phyloP scores from a whole-genome alignment of 352 stramenopile species.

The Thalassiosira mediterranea region DNA sequence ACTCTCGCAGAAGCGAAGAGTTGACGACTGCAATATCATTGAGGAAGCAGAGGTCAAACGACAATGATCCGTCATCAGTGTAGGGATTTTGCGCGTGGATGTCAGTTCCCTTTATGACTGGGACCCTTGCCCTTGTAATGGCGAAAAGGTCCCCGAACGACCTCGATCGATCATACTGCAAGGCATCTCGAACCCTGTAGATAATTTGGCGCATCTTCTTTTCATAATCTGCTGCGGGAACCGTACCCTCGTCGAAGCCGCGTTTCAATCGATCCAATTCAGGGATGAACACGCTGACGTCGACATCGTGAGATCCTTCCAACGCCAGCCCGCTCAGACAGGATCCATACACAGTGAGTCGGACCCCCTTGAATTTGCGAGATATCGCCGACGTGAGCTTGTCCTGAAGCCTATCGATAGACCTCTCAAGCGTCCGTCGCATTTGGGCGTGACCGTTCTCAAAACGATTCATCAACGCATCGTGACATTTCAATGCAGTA shows the following conservation, averaged over 20 bases:
- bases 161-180: slow-evolving; percentile 15
- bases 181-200: slow-evolving; percentile 29
- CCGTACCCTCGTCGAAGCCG: slow-evolving; percentile 51
- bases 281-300: slow-evolving; percentile 67
- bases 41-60: slow-evolving; percentile 83
- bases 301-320: slow-evolving; percentile 69
- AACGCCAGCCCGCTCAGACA: slow-evolving; percentile 69
- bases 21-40: slow-evolving; percentile 84
- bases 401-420: slow-evolving; percentile 32
- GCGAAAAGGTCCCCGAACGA: slow-evolving; percentile 56
- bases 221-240: slow-evolving; percentile 52
- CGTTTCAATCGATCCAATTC: slow-evolving; percentile 43
- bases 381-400: slow-evolving; percentile 39
- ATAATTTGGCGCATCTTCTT: slow-evolving; percentile 63
- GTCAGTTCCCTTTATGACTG: slow-evolving; percentile 70
- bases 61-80: slow-evolving; percentile 51
- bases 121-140: slow-evolving; percentile 65
- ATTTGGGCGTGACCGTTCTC: slow-evolving; percentile 19
- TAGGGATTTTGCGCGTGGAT: slow-evolving; percentile 65
- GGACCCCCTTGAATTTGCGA: slow-evolving; percentile 18
- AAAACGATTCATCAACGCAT: slow-evolving; percentile 32
- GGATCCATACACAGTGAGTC: slow-evolving; percentile 71
- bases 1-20: slow-evolving; percentile 71
- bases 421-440: slow-evolving; percentile 23
- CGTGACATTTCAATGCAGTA: slow-evolving; percentile 19